Percentiles rank a stretch among this genome's conserved stretches.
Evolutionary conservation across 495 filamentous ascomycete genomes (phyloP).

Genomic region (Lichenothelia convexa): DNA sequence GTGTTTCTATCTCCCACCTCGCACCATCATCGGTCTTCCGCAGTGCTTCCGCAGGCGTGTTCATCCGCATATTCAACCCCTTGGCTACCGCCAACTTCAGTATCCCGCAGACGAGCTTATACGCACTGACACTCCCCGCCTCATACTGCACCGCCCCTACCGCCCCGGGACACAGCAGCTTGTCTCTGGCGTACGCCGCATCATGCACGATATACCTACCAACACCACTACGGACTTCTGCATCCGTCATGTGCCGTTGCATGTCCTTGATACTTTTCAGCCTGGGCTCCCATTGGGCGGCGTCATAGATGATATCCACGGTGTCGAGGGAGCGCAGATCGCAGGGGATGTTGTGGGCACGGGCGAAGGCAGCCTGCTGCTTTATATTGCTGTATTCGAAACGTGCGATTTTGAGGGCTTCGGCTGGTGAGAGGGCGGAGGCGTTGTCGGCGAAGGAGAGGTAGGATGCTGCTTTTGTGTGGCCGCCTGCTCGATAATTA

Average conservation of each 20-base stretch:
- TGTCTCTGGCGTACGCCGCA: conserved; percentile 26
- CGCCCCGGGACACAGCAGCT: conserved; percentile 25
- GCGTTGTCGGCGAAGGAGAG: conserved; percentile 31
- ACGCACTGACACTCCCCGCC: conserved; percentile 46
- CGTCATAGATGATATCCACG: conserved; percentile 38
- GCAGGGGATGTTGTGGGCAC: conserved; percentile 31
- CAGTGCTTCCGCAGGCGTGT: conserved; percentile 30
- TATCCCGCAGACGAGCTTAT: conserved; percentile 43
- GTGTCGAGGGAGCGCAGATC: conserved; percentile 33
- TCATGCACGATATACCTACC: conserved; percentile 28
- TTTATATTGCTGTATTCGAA: conserved; percentile 40
- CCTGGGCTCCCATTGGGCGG: conserved; percentile 25
- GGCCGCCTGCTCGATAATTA: conserved; percentile 24
- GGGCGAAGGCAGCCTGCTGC: conserved; percentile 34
- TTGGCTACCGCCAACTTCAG: conserved; percentile 31
- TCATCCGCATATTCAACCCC: conserved; percentile 43
- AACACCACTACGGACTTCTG: conserved; percentile 18
- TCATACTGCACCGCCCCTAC: conserved; percentile 37
- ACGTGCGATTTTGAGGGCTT: conserved; percentile 34
- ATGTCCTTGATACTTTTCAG: conserved; percentile 27
- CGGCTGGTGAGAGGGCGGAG: conserved; percentile 18
- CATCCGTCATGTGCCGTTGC: conserved; percentile 23
- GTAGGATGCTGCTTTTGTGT: conserved; percentile 46
- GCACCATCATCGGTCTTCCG: neutral
- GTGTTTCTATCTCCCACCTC: conserved; percentile 31